Evolutionary conservation across 208 protist genomes (phyloP).

Genomic region (Trypanosoma brucei): DNA sequence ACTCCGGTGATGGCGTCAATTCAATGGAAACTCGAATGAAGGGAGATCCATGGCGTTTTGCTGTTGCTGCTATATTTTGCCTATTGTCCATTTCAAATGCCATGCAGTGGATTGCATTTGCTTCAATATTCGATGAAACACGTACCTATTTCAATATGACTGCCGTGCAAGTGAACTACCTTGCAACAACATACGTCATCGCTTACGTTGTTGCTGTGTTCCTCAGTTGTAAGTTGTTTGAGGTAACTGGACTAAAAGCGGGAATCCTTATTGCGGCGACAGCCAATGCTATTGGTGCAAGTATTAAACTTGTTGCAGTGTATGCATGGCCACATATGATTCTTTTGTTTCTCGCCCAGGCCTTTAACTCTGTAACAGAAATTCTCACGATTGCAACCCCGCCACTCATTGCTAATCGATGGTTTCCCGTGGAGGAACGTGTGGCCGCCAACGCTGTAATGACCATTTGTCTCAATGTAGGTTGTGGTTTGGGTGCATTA

Average conservation of each 20-base stretch:
- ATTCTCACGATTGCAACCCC: slow-evolving; percentile 74
- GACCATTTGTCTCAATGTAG: slow-evolving; percentile 59
- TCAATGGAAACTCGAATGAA: neutral
- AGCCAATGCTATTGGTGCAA: slow-evolving; percentile 46
- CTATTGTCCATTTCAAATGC: slow-evolving; percentile 61
- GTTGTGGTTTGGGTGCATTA: slow-evolving; percentile 61
- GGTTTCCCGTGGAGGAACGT: slow-evolving; percentile 62
- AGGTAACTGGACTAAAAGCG: slow-evolving; percentile 56
- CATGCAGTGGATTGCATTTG: slow-evolving; percentile 75
- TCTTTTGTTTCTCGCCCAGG: slow-evolving; percentile 60
- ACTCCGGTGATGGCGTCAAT: neutral
- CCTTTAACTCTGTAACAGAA: slow-evolving; percentile 66
- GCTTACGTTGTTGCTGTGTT: slow-evolving; percentile 73
- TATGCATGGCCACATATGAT: slow-evolving; percentile 53
- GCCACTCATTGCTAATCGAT: slow-evolving; percentile 73
- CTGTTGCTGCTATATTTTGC: slow-evolving; percentile 43
- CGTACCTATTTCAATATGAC: slow-evolving; percentile 54
- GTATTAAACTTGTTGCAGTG: slow-evolving; percentile 59
- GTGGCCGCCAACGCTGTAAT: slow-evolving; percentile 67
- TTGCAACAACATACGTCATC: slow-evolving; percentile 74
- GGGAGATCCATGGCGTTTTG: slow-evolving; percentile 52
- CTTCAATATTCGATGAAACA: slow-evolving; percentile 49
- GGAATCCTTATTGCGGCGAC: slow-evolving; percentile 44
- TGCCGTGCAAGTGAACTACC: slow-evolving; percentile 57
- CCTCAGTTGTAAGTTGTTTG: slow-evolving; percentile 78